Evolutionary conservation across 148 eudicot species (phyloP).

Genomic region (Rhododendron molle): DNA sequence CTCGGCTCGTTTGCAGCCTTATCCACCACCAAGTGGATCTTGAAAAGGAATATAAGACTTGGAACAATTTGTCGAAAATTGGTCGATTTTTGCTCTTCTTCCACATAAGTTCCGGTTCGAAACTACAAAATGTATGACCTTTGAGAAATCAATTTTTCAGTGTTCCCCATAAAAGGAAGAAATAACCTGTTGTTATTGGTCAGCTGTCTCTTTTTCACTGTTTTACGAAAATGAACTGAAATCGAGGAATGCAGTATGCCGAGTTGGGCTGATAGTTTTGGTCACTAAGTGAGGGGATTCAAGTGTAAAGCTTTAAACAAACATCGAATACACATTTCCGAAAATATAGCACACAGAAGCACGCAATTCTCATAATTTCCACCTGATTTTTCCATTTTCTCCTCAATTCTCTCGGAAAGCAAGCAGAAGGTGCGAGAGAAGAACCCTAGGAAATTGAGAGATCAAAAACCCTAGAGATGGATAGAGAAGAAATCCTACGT

Average conservation of each 20-base stretch:
- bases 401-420: background rate
- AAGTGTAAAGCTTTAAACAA: background rate
- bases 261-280: background rate
- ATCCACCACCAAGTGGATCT: background rate
- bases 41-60: background rate
- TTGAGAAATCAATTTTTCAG: background rate
- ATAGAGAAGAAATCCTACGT: conserved; percentile 35
- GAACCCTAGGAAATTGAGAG: background rate
- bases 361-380: background rate
- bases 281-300: background rate
- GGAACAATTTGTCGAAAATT: background rate
- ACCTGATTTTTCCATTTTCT: background rate
- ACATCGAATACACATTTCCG: background rate
- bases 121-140: background rate
- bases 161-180: background rate
- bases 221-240: background rate
- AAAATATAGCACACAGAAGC: background rate
- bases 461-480: background rate
- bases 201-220: background rate
- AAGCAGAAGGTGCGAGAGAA: background rate
- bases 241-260: background rate
- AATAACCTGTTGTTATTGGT: background rate
- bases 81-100: background rate
- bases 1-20: background rate
- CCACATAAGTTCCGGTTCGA: background rate